phyloP scores from a whole-genome alignment of 2,329 filamentous ascomycete genomes.

The Scedosporium dehoogii region DNA sequence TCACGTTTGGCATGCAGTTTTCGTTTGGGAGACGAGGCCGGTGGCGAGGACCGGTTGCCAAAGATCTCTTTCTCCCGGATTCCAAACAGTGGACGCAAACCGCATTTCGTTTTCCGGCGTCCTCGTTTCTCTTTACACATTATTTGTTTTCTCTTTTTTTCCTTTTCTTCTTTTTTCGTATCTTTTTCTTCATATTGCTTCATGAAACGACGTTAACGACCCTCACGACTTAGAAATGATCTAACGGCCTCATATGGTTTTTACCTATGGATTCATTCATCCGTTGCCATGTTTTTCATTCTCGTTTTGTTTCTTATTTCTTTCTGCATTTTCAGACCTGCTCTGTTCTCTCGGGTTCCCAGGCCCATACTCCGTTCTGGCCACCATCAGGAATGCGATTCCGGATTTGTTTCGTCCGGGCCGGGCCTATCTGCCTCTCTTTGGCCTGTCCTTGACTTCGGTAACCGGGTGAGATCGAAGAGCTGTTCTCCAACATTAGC shows the following conservation, averaged over 20 bases:
- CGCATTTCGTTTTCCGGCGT: neutral
- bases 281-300: conserved; percentile 3
- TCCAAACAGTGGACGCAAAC: neutral
- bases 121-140: neutral
- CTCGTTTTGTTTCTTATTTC: neutral
- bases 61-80: neutral
- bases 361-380: neutral
- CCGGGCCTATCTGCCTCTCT: neutral
- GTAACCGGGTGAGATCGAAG: neutral
- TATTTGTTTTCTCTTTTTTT: conserved; percentile 1
- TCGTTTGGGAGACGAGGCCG: neutral
- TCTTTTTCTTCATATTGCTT: neutral
- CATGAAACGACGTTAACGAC: conserved; percentile 4
- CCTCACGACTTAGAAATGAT: conserved; percentile 7
- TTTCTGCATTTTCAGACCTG: neutral
- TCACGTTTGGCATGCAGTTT: neutral
- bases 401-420: neutral
- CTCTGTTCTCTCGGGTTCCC: neutral
- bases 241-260: conserved; percentile 1
- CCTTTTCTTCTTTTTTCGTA: neutral
- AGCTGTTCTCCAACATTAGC: neutral
- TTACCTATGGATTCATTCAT: neutral
- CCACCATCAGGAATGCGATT: neutral
- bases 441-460: neutral
- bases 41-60: neutral